Evolutionary conservation across 257 asterid genomes (phyloP), one percentile per base, ranked within the genome.

Genomic region (Scutellaria baicalensis): DNA sequence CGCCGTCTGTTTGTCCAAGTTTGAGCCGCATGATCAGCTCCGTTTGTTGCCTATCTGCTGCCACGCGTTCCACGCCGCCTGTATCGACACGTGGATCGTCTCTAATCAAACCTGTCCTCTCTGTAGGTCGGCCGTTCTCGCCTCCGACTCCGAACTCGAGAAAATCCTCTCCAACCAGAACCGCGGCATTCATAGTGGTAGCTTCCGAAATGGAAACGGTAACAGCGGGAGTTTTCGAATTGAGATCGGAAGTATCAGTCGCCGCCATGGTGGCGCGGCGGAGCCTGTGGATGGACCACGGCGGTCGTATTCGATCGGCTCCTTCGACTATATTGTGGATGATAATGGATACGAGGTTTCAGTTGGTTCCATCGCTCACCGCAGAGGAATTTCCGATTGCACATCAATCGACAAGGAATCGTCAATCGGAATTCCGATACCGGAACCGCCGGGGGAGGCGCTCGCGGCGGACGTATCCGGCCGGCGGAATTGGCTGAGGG

Each of bases 31-130:
- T 1, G 96, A 93, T 61, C 88, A 80, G 47, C 85, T 93, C 55
- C 90, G 98, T 0, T 59, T 93, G 61, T 33, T 93, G 55, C 97
- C 97, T 0, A 75, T 90, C 16, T 93, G 98, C 61, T 89, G 96
- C 58, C 98, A 93, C 86, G 98, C 97, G 21, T 93, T 93, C 35
- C 98, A 93, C 79, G 89, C 88, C 4, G 72, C 48, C 3, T 93
- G 98, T 51, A 91, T 93, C 63, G 97, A 91, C 81, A 62, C 95
- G 71, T 93, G 98, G 98, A 93, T 93, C 7, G 60, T 79, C 1
- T 61, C 90, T 11, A 87, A 89, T 52, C 89, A 86, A 7, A 87
- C 96, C 0, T 93, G 98, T 60, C 98, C 98, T 1, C 94, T 93
- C 50, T 93, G 98, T 81, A 72, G 97, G 52, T 91, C 96, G 54